Evolutionary conservation across 2,329 filamentous ascomycete species (phyloP).

Genomic region (Xylaria multiplex): DNA sequence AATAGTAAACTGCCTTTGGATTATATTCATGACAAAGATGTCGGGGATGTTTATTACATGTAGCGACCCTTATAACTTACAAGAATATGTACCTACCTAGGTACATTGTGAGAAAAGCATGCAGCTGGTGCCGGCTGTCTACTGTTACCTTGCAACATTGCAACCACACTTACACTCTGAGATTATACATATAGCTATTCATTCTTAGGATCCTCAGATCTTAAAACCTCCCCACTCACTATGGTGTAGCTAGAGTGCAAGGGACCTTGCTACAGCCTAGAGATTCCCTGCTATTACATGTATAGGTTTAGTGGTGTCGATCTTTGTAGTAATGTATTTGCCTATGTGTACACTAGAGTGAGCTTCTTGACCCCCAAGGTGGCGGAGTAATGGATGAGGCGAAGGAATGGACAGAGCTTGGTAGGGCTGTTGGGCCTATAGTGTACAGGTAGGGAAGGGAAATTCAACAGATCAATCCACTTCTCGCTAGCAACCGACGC

Average conservation of each 20-base stretch:
- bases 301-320: background rate
- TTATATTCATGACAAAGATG: background rate
- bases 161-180: background rate
- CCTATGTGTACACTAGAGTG: background rate
- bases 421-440: background rate
- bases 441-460: background rate
- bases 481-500: too few relatives aligned
- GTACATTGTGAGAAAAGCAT: too few relatives aligned
- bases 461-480: background rate
- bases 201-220: too few relatives aligned
- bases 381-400: background rate
- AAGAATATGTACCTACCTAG: too few relatives aligned
- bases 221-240: too few relatives aligned
- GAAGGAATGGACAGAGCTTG: background rate
- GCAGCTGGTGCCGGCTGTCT: background rate
- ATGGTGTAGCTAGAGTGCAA: too few relatives aligned
- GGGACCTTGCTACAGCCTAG: too few relatives aligned
- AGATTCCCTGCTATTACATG: too few relatives aligned
- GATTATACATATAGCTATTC: too few relatives aligned
- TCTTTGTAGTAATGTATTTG: too few relatives aligned
- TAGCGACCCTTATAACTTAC: background rate
- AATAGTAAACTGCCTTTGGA: background rate
- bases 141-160: background rate
- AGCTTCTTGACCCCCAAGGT: background rate
- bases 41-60: background rate